These are phyloP conservation scores for Crithidia sp. DNA, from an alignment of 208 protist species.

Conservation along the genomic window DNA sequence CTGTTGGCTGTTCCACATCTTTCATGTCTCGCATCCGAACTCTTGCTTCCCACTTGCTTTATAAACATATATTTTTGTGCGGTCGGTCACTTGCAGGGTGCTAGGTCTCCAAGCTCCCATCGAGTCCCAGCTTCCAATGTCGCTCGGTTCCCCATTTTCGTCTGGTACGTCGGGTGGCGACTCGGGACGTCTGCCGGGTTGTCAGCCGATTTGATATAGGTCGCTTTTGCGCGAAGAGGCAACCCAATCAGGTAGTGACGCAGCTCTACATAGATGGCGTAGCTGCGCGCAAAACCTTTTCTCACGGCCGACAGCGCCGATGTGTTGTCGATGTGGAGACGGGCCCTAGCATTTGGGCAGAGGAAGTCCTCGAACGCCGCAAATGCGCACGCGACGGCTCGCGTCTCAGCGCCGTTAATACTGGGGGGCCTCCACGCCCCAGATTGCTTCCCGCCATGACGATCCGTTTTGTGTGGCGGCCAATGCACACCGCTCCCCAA, in stretches of 20 bases:
- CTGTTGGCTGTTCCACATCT: constrained; percentile 4
- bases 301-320: constrained; percentile 18
- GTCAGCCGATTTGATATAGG: constrained; percentile 6
- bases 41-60: background rate
- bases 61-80: background rate
- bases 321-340: constrained; percentile 32
- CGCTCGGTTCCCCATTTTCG: constrained; percentile 7
- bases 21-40: too few species aligned
- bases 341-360: background rate
- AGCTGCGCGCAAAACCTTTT: constrained; percentile 11
- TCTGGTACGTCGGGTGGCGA: constrained; percentile 1
- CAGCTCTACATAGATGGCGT: constrained; percentile 17
- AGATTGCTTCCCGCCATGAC: constrained; percentile 13
- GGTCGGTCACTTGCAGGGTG: background rate
- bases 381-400: constrained; percentile 23
- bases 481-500: constrained; percentile 32
- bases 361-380: constrained; percentile 4
- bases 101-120: background rate
- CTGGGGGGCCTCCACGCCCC: constrained; percentile 2
- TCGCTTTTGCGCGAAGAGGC: background rate
- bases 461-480: constrained; percentile 10
- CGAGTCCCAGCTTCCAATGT: constrained; percentile 1
- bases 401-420: constrained; percentile 26
- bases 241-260: background rate
- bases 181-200: constrained; percentile 18